These are phyloP conservation scores for Immersiporthe knoxdaviesiana DNA, from an alignment of 2,329 filamentous ascomycete species.

Conservation along the genomic window DNA sequence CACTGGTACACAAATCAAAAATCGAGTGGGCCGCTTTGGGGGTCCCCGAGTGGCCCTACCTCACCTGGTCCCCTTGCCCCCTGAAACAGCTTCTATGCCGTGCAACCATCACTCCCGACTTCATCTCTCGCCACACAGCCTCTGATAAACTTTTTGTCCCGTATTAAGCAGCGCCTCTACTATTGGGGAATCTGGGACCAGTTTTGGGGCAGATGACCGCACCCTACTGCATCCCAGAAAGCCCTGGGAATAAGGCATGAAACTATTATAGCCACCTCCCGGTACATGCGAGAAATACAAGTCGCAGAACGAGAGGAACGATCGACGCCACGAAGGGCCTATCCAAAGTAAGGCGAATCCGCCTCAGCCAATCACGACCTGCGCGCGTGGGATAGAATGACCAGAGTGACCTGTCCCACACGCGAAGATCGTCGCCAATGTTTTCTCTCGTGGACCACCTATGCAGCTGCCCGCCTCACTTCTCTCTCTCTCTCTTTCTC, in stretches of 20 bases:
- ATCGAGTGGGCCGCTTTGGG: neutral
- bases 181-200: neutral
- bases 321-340: slow-evolving; percentile 26
- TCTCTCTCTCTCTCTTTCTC: neutral
- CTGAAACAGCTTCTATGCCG: slow-evolving; percentile 6
- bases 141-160: neutral
- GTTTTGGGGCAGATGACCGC: neutral
- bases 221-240: neutral
- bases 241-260: neutral
- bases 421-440: slow-evolving; percentile 26
- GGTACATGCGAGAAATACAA: neutral
- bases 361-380: slow-evolving; percentile 25
- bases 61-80: too few species aligned
- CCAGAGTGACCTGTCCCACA: slow-evolving; percentile 7
- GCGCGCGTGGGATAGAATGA: slow-evolving; percentile 9
- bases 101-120: slow-evolving; percentile 9
- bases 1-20: neutral
- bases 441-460: slow-evolving; percentile 13
- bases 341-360: slow-evolving; percentile 27
- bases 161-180: neutral
- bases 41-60: neutral
- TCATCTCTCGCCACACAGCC: slow-evolving; percentile 8
- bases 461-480: slow-evolving; percentile 28
- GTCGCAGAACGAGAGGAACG: slow-evolving; percentile 13
- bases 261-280: neutral